phyloP scores from a whole-genome alignment of 2,329 filamentous ascomycete species.

The Phaeosphaeriaceae sp. region DNA sequence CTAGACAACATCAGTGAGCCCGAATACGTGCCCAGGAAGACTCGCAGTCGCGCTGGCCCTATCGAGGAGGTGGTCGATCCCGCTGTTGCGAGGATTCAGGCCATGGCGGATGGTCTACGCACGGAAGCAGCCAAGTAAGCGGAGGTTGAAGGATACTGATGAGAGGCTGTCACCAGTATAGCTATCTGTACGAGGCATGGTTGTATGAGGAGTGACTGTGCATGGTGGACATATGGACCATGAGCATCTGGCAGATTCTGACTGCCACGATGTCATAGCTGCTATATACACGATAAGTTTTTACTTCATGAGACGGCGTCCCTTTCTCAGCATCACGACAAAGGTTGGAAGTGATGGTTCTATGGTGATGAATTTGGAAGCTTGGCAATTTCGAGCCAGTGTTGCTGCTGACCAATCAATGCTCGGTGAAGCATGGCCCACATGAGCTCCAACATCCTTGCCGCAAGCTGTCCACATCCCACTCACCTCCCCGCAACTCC shows the following conservation, averaged over 20 bases:
- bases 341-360: background rate
- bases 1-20: conserved; percentile 8
- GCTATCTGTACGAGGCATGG: background rate
- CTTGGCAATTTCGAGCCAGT: background rate
- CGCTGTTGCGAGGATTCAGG: background rate
- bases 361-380: background rate
- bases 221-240: background rate
- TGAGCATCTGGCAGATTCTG: background rate
- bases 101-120: background rate
- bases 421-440: background rate
- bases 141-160: background rate
- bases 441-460: conserved; percentile 4
- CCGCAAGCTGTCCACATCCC: conserved; percentile 15
- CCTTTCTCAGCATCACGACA: background rate
- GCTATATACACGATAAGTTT: too few species aligned
- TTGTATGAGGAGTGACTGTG: background rate
- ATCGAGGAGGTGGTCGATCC: conserved; percentile 1
- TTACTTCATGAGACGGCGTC: too few species aligned
- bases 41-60: conserved; percentile 11
- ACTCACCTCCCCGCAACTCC: conserved; percentile 7
- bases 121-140: background rate
- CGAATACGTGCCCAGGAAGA: conserved; percentile 21
- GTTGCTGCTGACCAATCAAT: conserved; percentile 2
- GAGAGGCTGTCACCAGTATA: background rate
- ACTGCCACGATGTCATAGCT: too few species aligned